Evolutionary conservation across 257 asterid species (phyloP).

Genomic region (Penstemon eatonii): DNA sequence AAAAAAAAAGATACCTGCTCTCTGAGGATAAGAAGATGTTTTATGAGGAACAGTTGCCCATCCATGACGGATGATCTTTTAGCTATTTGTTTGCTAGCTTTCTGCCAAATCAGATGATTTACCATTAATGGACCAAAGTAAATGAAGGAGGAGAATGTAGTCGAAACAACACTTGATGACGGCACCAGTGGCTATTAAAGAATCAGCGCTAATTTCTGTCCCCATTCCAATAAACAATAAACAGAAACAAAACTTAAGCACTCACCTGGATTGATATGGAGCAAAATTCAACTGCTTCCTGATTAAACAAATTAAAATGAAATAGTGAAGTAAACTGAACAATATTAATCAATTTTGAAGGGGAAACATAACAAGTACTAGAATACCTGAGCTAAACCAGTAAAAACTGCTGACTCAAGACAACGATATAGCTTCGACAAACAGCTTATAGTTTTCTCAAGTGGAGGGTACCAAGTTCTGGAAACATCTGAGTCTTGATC

Average conservation of each 20-base stretch:
- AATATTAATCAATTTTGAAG: conserved; percentile 6
- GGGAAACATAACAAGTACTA: conserved; percentile 26
- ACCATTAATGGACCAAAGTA: conserved; percentile 27
- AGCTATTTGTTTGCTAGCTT: conserved; percentile 81
- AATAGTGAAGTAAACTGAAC: conserved; percentile 23
- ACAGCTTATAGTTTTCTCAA: conserved; percentile 95
- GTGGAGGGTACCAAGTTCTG: conserved; percentile 91
- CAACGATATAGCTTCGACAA: conserved; percentile 87
- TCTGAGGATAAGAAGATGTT: conserved; percentile 91
- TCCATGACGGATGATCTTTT: conserved; percentile 85
- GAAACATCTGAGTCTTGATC: conserved; percentile 70
- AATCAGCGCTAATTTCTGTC: conserved; percentile 11
- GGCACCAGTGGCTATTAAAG: conserved; percentile 22
- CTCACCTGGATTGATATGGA: conserved; percentile 87
- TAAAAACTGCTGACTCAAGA: conserved; percentile 82
- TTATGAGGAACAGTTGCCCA: conserved; percentile 88
- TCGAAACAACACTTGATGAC: conserved; percentile 18
- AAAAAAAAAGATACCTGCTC: conserved; percentile 68
- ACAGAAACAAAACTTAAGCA: conserved; percentile 21
- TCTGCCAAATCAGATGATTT: conserved; percentile 49
- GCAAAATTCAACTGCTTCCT: conserved; percentile 98
- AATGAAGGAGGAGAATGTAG: conserved; percentile 27
- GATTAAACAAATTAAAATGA: conserved; percentile 32
- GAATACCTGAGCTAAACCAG: conserved; percentile 95
- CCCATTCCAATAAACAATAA: conserved; percentile 12